Conservation (phyloP, 2,329 filamentous ascomycete species). For the Claviceps capensis region DNA sequence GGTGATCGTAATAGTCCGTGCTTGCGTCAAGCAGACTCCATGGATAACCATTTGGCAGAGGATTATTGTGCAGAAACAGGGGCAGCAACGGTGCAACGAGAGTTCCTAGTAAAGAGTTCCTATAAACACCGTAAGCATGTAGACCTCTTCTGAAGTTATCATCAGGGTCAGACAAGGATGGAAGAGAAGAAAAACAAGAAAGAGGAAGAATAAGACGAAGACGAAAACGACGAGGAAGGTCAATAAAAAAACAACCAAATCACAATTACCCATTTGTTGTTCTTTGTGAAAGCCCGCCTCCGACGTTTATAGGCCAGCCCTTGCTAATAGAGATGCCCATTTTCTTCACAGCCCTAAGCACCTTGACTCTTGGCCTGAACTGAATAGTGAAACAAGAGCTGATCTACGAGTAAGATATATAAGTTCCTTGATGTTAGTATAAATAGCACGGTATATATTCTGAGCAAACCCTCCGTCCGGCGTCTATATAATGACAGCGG, state of each 20-base stretch:
- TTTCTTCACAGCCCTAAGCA: background rate
- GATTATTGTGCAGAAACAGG: slow-evolving; percentile 33
- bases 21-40: slow-evolving; percentile 33
- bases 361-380: background rate
- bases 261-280: slow-evolving; percentile 26
- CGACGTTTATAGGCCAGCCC: background rate
- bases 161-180: background rate
- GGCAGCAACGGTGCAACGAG: slow-evolving; percentile 24
- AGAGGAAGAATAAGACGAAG: background rate
- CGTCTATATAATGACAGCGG: too few species aligned
- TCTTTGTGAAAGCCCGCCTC: slow-evolving; percentile 16
- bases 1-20: slow-evolving; percentile 36
- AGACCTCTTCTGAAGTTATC: background rate
- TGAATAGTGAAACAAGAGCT: background rate
- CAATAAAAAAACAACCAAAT: background rate
- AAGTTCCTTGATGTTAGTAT: background rate
- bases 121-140: slow-evolving; percentile 2
- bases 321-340: slow-evolving; percentile 1
- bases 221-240: background rate
- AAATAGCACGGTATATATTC: background rate
- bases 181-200: background rate
- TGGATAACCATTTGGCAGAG: slow-evolving; percentile 33
- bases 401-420: background rate
- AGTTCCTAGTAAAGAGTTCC: slow-evolving; percentile 28
- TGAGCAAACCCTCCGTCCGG: background rate